Evolutionary conservation across 1,284 basidiomycete genomes (phyloP), one percentile per base, ranked within the genome.

Genomic region (Macrocystidia cucumis): DNA sequence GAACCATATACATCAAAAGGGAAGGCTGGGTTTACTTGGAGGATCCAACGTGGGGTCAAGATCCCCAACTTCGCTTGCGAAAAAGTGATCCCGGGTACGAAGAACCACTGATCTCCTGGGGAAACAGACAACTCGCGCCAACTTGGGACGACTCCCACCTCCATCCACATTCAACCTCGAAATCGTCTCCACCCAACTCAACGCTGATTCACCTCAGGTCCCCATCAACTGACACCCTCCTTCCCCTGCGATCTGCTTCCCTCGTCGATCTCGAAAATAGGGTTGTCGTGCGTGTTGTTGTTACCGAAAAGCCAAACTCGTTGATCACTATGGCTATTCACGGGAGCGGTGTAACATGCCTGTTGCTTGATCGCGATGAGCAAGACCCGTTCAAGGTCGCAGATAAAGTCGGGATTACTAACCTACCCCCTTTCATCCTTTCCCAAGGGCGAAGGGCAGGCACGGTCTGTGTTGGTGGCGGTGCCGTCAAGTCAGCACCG

Each of bases 271-370:
- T 49, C 4, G 27, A 32, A 7, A 36, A 29, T 19, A 34, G 39
- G 8, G 40, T 48, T 8, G 36, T 18, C 3, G 32, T 34, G 12
- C 40, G 39, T 2, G 35, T 39, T 3, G 31, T 34, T 9, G 46
- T 46, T 2, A 33, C 34, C 13, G 38, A 30, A 2, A 34, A 26
- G 9, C 46, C 48, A 0, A 51, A 49, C 13, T 37, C 41, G 8
- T 26, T 49, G 34, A 40, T 49, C 1, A 25, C 40, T 2, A 31
- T 51, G 3, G 47, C 47, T 0, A 37, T 49, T 24, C 49, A 50
- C 31, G 49, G 45, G 3, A 44, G 34, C 18, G 48, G 48, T 2
- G 35, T 49, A n/a, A 48, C 47, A 2, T 46, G 44, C 28, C 48
- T 49, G 45, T 32, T 50, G 7, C 18, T 50, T 11, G 32, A 46